Percentiles rank a stretch among this genome's conserved stretches.
Conservation (phyloP, 441 rosid genomes). For the Pelargonium australe region DNA sequence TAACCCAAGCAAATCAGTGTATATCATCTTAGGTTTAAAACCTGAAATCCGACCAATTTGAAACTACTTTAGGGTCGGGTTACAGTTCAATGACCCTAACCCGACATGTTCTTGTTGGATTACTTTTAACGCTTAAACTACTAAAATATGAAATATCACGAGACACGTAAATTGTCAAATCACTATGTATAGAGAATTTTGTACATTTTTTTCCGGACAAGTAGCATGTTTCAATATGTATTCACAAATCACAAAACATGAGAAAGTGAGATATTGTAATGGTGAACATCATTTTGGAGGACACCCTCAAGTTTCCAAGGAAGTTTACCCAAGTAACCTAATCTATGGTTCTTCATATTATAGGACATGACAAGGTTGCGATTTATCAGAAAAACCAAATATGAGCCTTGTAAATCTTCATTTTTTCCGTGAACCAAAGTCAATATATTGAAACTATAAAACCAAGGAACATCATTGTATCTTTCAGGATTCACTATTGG, state of each 20-base stretch:
- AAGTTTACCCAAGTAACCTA: slow-evolving; percentile 1
- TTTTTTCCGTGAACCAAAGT: neutral
- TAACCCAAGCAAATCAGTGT: too few species aligned
- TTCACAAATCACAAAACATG: neutral
- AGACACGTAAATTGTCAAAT: too few species aligned
- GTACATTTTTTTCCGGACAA: too few species aligned
- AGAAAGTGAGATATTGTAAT: neutral
- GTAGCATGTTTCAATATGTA: too few species aligned
- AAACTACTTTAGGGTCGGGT: too few species aligned
- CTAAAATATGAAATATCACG: too few species aligned
- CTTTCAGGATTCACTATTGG: neutral
- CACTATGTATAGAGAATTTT: too few species aligned
- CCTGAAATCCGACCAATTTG: too few species aligned
- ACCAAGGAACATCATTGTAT: slow-evolving; percentile 6
- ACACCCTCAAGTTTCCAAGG: slow-evolving; percentile 3
- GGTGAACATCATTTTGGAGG: slow-evolving; percentile 3
- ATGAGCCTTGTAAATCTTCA: neutral
- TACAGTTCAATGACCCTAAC: too few species aligned
- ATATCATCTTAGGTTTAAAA: too few species aligned
- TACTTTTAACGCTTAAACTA: too few species aligned
- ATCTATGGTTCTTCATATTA: neutral
- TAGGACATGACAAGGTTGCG: neutral
- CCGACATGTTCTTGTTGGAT: too few species aligned
- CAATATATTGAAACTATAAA: slow-evolving; percentile 5
- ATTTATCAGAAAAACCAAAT: neutral